Conservation (phyloP, 768 basidiomycete species). For the Trametes cubensis region DNA sequence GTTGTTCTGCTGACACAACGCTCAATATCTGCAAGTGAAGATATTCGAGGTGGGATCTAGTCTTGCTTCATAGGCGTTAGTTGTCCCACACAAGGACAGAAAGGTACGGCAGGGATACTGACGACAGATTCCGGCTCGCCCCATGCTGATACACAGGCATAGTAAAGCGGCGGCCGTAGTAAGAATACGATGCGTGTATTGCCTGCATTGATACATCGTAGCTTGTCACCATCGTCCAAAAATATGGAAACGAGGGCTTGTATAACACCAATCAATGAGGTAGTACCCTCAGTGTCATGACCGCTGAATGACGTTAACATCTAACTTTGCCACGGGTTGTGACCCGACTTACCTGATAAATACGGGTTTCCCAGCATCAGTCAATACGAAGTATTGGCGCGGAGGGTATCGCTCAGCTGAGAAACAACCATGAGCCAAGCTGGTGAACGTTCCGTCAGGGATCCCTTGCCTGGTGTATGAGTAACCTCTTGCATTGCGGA, state of each 20-base stretch:
- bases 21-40: slow-evolving; percentile 92
- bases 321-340: background rate
- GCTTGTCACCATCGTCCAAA: slow-evolving; percentile 86
- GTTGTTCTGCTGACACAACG: slow-evolving; percentile 82
- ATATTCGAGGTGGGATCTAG: slow-evolving; percentile 92
- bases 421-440: too few species aligned
- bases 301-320: slow-evolving; percentile 40
- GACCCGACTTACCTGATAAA: slow-evolving; percentile 68
- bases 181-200: slow-evolving; percentile 84
- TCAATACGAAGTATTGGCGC: slow-evolving; percentile 84
- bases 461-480: slow-evolving; percentile 39
- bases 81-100: background rate
- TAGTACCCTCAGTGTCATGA: slow-evolving; percentile 64
- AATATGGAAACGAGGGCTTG: slow-evolving; percentile 97
- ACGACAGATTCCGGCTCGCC: slow-evolving; percentile 97
- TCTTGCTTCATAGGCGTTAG: slow-evolving; percentile 69
- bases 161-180: slow-evolving; percentile 85
- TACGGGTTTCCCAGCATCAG: slow-evolving; percentile 97
- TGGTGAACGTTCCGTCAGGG: too few species aligned
- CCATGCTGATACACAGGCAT: slow-evolving; percentile 89
- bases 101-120: slow-evolving; percentile 19
- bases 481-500: slow-evolving; percentile 43
- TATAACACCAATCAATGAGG: slow-evolving; percentile 87
- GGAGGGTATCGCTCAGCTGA: slow-evolving; percentile 24
- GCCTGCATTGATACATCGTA: slow-evolving; percentile 83